Evolutionary conservation across 2,329 filamentous ascomycete species (phyloP).

Genomic region (Aureobasidium melanogenum): DNA sequence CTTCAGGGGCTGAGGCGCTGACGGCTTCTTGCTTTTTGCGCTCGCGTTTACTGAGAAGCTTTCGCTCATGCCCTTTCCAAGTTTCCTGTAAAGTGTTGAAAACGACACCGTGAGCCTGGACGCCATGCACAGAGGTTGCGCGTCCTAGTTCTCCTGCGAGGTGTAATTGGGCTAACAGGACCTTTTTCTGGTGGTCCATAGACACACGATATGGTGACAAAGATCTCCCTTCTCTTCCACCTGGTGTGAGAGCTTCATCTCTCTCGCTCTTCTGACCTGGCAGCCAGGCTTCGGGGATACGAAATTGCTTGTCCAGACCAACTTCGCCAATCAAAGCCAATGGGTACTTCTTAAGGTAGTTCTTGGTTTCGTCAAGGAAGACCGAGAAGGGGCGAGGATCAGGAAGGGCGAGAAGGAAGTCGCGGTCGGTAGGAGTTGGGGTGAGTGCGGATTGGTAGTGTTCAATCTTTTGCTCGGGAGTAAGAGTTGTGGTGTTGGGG

Average conservation of each 20-base stretch:
- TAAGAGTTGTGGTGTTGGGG: conserved; percentile 24
- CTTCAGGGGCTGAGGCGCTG: neutral
- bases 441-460: conserved; percentile 62
- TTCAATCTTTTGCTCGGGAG: conserved; percentile 36
- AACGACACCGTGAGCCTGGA: conserved; percentile 65
- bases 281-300: conserved; percentile 55
- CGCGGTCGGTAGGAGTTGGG: conserved; percentile 43
- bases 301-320: conserved; percentile 68
- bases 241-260: conserved; percentile 51
- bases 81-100: conserved; percentile 55
- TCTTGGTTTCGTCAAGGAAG: conserved; percentile 49
- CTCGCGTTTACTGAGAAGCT: conserved; percentile 52
- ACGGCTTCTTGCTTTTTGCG: conserved; percentile 22
- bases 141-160: conserved; percentile 60
- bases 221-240: conserved; percentile 59
- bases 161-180: conserved; percentile 60
- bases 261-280: conserved; percentile 31
- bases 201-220: conserved; percentile 60
- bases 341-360: conserved; percentile 49
- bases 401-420: conserved; percentile 47
- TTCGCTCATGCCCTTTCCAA: conserved; percentile 63
- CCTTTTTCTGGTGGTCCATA: conserved; percentile 57
- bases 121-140: conserved; percentile 62
- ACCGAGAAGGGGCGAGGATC: conserved; percentile 51
- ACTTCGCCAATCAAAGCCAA: conserved; percentile 66